Evolutionary conservation across 441 rosid genomes (phyloP).

Genomic region (Jatropha multifida): DNA sequence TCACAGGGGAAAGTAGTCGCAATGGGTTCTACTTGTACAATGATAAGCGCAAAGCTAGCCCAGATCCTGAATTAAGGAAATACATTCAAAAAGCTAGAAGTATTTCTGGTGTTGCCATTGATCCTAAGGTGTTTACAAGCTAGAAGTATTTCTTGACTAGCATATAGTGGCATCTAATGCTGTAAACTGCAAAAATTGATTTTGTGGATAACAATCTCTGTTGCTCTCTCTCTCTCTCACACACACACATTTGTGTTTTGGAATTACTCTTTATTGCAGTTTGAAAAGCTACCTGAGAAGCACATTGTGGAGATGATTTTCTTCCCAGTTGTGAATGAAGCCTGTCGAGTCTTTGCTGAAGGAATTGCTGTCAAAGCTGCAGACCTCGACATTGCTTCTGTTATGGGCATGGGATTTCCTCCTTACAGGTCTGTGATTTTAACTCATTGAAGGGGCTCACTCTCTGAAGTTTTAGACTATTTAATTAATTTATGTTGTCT

Average conservation of each 20-base stretch:
- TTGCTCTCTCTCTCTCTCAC: neutral
- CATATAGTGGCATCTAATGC: neutral
- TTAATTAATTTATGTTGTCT: slow-evolving; percentile 23
- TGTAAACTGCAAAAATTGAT: slow-evolving; percentile 9
- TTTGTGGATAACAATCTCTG: neutral
- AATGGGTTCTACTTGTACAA: slow-evolving; percentile 89
- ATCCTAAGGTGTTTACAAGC: slow-evolving; percentile 56
- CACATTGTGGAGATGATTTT: slow-evolving; percentile 90
- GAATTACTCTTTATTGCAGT: slow-evolving; percentile 40
- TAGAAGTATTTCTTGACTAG: slow-evolving; percentile 21
- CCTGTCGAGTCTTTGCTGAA: slow-evolving; percentile 88
- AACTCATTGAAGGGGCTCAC: neutral
- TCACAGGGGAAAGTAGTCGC: slow-evolving; percentile 75
- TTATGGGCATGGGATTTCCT: slow-evolving; percentile 99
- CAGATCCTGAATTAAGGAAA: slow-evolving; percentile 78
- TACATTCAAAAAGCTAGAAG: slow-evolving; percentile 82
- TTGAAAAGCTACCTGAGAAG: slow-evolving; percentile 64
- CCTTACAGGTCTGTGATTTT: slow-evolving; percentile 64
- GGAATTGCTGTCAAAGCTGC: slow-evolving; percentile 94
- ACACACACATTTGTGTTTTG: neutral
- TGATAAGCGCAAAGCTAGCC: slow-evolving; percentile 79
- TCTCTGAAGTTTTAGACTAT: neutral
- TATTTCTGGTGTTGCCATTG: slow-evolving; percentile 63
- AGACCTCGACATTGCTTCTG: slow-evolving; percentile 83
- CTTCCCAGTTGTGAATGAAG: slow-evolving; percentile 97